These are phyloP conservation scores for Kodamaea anthophila DNA, from an alignment of 1,139 yeast genomes.

Conservation along the genomic window DNA sequence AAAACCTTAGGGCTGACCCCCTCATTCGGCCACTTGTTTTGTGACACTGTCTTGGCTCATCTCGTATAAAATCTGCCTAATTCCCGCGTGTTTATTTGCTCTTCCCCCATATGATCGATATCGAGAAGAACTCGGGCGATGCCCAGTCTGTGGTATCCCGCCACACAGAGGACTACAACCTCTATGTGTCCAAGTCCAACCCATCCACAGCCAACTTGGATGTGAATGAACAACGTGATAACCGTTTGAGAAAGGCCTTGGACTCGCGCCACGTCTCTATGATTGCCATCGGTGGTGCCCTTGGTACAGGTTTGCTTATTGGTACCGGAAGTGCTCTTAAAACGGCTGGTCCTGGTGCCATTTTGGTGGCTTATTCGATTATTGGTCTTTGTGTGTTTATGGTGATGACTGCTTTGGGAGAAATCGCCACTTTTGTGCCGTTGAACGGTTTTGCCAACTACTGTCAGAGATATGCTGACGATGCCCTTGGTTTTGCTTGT, in stretches of 20 bases:
- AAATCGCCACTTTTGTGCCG: constrained; percentile 69
- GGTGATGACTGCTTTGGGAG: constrained; percentile 70
- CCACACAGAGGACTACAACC: constrained; percentile 46
- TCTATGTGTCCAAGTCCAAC: constrained; percentile 40
- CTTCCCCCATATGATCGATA: constrained; percentile 10
- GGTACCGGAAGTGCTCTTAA: constrained; percentile 64
- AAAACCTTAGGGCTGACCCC: too few species aligned
- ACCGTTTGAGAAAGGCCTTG: constrained; percentile 51
- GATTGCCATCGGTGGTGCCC: constrained; percentile 56
- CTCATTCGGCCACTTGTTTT: too few species aligned
- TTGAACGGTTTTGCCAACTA: constrained; percentile 70
- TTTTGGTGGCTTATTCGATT: constrained; percentile 52
- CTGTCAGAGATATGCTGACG: constrained; percentile 62
- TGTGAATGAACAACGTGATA: constrained; percentile 38
- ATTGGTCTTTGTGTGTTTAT: constrained; percentile 61
- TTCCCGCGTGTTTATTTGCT: neutral
- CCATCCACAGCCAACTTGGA: constrained; percentile 29
- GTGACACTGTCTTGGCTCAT: too few species aligned
- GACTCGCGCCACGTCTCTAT: constrained; percentile 69
- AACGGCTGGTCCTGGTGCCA: constrained; percentile 65
- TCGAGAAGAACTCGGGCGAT: constrained; percentile 20
- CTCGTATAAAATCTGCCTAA: neutral
- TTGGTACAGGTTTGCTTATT: constrained; percentile 64
- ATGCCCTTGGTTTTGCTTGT: constrained; percentile 69
- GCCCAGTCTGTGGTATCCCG: constrained; percentile 30